A percentile compares a stretch with the other conserved stretches of the same genome.
These are phyloP conservation scores for Dissophora ornata DNA, from an alignment of 192 early-diverging fungal genomes.

Conservation along the genomic window DNA sequence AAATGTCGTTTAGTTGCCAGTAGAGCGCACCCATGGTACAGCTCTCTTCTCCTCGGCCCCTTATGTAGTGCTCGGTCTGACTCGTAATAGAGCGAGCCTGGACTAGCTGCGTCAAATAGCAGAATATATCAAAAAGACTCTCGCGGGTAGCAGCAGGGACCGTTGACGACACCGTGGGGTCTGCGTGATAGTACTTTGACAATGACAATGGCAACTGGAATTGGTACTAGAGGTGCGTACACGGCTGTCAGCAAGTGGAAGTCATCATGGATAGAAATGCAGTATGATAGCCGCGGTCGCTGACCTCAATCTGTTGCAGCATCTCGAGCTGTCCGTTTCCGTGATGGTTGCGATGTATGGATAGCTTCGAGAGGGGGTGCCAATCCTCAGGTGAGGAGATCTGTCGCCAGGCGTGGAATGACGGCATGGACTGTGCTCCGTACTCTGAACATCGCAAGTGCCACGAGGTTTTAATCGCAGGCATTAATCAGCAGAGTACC, in stretches of 20 bases:
- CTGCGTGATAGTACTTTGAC: constrained; percentile 12
- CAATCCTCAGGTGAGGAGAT: constrained; percentile 26
- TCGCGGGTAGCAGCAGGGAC: not conserved
- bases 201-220: constrained; percentile 10
- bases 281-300: not conserved
- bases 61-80: constrained; percentile 42
- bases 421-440: constrained; percentile 49
- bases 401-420: constrained; percentile 5
- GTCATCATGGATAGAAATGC: too few relatives aligned
- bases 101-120: constrained; percentile 34
- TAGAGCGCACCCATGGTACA: constrained; percentile 46
- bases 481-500: too few relatives aligned
- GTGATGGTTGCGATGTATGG: constrained; percentile 47
- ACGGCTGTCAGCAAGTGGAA: not conserved
- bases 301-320: constrained; percentile 44
- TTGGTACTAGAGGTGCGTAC: constrained; percentile 32
- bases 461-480: not conserved
- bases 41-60: constrained; percentile 8
- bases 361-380: constrained; percentile 39
- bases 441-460: constrained; percentile 25
- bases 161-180: not conserved
- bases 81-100: constrained; percentile 36
- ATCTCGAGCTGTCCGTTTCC: constrained; percentile 42
- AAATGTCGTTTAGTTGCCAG: constrained; percentile 53
- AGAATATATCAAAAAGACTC: constrained; percentile 15